phyloP scores from a whole-genome alignment of 2,329 filamentous ascomycete genomes.

The Phialemoniopsis sp. region DNA sequence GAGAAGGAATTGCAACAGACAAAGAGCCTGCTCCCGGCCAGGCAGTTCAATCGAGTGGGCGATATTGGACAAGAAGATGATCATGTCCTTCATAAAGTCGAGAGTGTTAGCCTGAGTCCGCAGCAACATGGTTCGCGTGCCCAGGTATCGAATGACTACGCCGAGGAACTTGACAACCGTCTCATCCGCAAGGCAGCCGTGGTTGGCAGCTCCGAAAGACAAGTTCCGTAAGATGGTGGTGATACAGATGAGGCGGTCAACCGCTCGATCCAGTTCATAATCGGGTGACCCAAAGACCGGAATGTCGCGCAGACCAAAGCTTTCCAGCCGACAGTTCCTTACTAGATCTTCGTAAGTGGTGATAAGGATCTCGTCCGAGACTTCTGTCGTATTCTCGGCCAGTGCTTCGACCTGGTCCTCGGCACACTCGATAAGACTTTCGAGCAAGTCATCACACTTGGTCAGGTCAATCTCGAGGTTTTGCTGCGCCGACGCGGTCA shows the following conservation, averaged over 20 bases:
- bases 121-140: constrained; percentile 82
- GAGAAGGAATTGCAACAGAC: constrained; percentile 82
- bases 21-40: constrained; percentile 80
- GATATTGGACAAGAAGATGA: constrained; percentile 86
- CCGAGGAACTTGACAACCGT: constrained; percentile 80
- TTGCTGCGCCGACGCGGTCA: constrained; percentile 59
- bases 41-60: constrained; percentile 77
- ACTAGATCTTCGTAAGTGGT: constrained; percentile 84
- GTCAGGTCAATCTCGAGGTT: constrained; percentile 64
- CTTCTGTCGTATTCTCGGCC: constrained; percentile 78
- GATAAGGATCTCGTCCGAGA: constrained; percentile 81
- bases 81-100: constrained; percentile 95
- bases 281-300: constrained; percentile 70
- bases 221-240: constrained; percentile 91
- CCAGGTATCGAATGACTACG: constrained; percentile 78
- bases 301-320: constrained; percentile 66
- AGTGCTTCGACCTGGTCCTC: constrained; percentile 83
- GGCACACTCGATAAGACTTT: constrained; percentile 84
- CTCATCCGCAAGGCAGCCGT: constrained; percentile 68
- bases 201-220: constrained; percentile 77
- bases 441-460: constrained; percentile 82
- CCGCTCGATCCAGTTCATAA: constrained; percentile 81
- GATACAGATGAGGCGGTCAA: constrained; percentile 83
- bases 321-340: constrained; percentile 72
- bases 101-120: constrained; percentile 79